Percentiles rank a stretch among this genome's conserved stretches.
These are phyloP conservation scores for Penicillium fimorum DNA, from an alignment of 495 filamentous ascomycete species.

Conservation along the genomic window DNA sequence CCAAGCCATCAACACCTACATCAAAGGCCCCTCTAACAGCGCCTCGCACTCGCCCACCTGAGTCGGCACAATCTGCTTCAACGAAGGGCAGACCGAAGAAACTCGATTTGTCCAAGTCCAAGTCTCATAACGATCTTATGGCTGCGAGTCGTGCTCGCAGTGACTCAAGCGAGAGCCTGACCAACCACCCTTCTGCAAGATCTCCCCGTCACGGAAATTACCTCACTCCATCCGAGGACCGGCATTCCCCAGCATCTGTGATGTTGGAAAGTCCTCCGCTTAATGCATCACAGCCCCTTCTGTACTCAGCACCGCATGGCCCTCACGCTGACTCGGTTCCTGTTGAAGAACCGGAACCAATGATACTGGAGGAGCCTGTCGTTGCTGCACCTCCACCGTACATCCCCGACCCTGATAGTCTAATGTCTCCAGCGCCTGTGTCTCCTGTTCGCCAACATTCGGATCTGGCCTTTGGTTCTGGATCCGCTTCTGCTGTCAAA, in stretches of 20 bases:
- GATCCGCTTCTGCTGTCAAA: constrained; percentile 14
- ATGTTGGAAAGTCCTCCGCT: constrained; percentile 30
- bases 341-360: constrained; percentile 16
- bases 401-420: neutral
- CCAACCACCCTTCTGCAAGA: constrained; percentile 17
- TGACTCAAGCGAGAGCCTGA: constrained; percentile 30
- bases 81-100: constrained; percentile 39
- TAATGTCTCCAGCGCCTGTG: neutral
- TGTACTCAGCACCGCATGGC: constrained; percentile 4
- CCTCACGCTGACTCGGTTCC: constrained; percentile 11
- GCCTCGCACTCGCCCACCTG: constrained; percentile 35
- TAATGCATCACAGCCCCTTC: constrained; percentile 18
- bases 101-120: constrained; percentile 39
- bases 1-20: constrained; percentile 32
- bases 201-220: constrained; percentile 35
- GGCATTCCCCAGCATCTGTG: constrained; percentile 40
- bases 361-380: constrained; percentile 15
- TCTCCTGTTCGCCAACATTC: constrained; percentile 3
- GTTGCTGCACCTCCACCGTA: constrained; percentile 8
- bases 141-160: constrained; percentile 25
- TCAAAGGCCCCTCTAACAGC: constrained; percentile 24
- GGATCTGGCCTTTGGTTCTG: neutral
- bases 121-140: constrained; percentile 26
- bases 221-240: constrained; percentile 61
- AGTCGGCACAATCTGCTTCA: constrained; percentile 25